A percentile compares a stretch with the other conserved stretches of the same genome.
phyloP scores from a whole-genome alignment of 805 yeast species.

The Pichia nakasei region DNA sequence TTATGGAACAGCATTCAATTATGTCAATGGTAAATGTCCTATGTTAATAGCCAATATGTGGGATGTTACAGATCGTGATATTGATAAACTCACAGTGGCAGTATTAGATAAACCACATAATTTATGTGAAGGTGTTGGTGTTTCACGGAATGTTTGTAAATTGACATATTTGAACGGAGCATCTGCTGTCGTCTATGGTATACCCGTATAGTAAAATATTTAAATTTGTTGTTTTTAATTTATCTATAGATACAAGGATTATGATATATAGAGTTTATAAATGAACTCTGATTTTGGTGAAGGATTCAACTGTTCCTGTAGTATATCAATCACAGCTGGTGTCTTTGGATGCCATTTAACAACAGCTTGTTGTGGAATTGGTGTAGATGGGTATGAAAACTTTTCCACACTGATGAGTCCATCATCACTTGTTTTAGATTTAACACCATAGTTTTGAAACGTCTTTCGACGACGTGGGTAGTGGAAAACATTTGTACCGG shows the following conservation, averaged over 20 bases:
- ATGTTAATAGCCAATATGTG: conserved; percentile 80
- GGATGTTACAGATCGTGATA: conserved; percentile 97
- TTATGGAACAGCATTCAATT: conserved; percentile 67
- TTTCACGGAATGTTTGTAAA: conserved; percentile 62
- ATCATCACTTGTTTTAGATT: neutral
- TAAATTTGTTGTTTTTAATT: neutral
- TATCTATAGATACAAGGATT: neutral
- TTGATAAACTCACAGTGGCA: conserved; percentile 63
- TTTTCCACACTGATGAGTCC: neutral
- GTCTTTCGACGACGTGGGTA: neutral
- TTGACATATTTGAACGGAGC: conserved; percentile 78
- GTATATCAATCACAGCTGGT: neutral
- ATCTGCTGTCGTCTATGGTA: conserved; percentile 86
- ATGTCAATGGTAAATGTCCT: conserved; percentile 74
- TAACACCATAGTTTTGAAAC: neutral
- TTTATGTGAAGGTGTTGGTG: conserved; percentile 23
- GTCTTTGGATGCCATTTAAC: neutral
- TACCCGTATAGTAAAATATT: conserved; percentile 42
- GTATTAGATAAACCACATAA: conserved; percentile 64
- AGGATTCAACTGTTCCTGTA: neutral
- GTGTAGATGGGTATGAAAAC: neutral
- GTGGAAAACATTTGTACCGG: neutral
- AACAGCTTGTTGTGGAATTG: neutral
- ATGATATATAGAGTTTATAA: neutral
- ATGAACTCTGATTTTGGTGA: neutral